phyloP scores from a whole-genome alignment of 257 asterid species.

The Agastache rugosa region DNA sequence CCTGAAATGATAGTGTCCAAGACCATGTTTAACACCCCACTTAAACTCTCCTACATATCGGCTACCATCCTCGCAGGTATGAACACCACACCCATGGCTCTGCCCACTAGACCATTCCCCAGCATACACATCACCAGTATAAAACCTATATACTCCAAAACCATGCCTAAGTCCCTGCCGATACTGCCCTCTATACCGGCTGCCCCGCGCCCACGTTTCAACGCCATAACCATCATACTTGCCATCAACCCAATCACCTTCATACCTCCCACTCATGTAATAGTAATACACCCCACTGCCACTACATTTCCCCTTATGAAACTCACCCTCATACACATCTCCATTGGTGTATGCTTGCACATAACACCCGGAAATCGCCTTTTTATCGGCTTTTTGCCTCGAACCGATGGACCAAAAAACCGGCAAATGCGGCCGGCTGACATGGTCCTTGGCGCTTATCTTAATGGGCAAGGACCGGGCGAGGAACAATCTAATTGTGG shows the following conservation, averaged over 20 bases:
- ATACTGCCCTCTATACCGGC: slow-evolving; percentile 85
- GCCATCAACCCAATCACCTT: slow-evolving; percentile 93
- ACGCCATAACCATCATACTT: slow-evolving; percentile 92
- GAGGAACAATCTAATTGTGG: slow-evolving; percentile 73
- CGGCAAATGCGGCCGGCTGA: slow-evolving; percentile 60
- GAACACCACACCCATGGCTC: slow-evolving; percentile 90
- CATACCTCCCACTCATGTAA: slow-evolving; percentile 94
- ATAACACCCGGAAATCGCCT: slow-evolving; percentile 68
- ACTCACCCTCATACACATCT: slow-evolving; percentile 96
- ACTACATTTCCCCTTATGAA: slow-evolving; percentile 85
- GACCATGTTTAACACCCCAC: slow-evolving; percentile 94
- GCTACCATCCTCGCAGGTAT: slow-evolving; percentile 90
- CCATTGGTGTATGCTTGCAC: slow-evolving; percentile 91
- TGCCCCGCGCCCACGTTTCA: slow-evolving; percentile 93
- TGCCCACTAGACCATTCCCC: slow-evolving; percentile 97
- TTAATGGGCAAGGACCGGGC: slow-evolving; percentile 72
- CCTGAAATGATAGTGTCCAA: slow-evolving; percentile 96
- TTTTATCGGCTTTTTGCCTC: slow-evolving; percentile 61
- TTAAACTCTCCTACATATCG: slow-evolving; percentile 86
- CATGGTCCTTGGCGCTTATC: slow-evolving; percentile 53
- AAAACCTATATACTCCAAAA: slow-evolving; percentile 85
- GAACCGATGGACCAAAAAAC: slow-evolving; percentile 96
- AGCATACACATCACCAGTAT: slow-evolving; percentile 94
- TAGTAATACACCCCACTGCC: slow-evolving; percentile 97
- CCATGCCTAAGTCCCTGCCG: slow-evolving; percentile 93